Evolutionary conservation across 2,329 filamentous ascomycete species (phyloP), one percentile per base, ranked within the genome.

Genomic region (Cordyceps fumosorosea): DNA sequence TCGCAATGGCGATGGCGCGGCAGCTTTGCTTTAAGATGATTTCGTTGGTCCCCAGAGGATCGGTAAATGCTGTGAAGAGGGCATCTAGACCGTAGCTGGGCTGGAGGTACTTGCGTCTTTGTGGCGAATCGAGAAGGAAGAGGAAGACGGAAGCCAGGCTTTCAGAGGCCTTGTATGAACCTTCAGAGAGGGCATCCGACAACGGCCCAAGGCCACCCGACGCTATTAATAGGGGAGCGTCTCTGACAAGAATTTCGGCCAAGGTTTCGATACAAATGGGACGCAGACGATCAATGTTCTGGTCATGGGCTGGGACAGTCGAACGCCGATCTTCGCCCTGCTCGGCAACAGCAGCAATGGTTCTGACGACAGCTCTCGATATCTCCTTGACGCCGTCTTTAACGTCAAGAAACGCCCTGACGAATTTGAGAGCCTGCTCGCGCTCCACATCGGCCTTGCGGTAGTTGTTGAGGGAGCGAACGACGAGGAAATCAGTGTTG

Each of bases 401-500:
- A 66, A 98, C 91, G 71, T 99, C 95, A 3, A 99, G 79, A 70
- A 99, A 99, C 11, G 93, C 91, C 63, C 95, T 86, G 29, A 98
- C 88, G 72, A 99, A 97, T 73, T 99, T 99, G 69, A 99, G 80
- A 14, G 95, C 95, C 75, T 99, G 95, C 74, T 99, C 95, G 60
- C 96, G 85, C 77, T 99, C 95, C 20, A 99, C 90, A 68, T 93
- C 93, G n/a, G 93, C 91, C 74, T 97, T 98, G 70, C 90, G 89
- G 73, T 98, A 95, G 72, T 98, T 98, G 66, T 96, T 91, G 40
- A 99, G 79, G 0, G 95, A 98, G 72, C 75, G 81, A 45, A 96
- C 91, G 32, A 97, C 93, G 22, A 98, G 80, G 69, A 91, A 93
- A 73, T 99, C 96, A 0, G 92, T 98, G 67, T 97, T 93, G 22